These are phyloP conservation scores for Vicia sativa DNA, from an alignment of 306 rosid species.

Conservation along the genomic window DNA sequence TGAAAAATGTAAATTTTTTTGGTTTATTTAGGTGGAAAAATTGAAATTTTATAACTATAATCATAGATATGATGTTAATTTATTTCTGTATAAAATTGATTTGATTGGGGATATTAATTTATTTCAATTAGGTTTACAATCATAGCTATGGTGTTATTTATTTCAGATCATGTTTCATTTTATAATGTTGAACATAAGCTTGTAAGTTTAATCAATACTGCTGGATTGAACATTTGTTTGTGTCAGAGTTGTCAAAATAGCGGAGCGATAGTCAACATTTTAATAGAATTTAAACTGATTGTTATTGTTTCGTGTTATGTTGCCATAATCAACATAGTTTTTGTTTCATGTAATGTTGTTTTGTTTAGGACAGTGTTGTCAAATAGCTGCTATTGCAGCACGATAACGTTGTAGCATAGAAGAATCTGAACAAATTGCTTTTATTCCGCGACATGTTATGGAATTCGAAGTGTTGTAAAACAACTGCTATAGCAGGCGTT, in stretches of 20 bases:
- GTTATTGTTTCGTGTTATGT: too few species aligned
- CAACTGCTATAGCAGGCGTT: neutral
- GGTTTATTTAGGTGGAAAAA: neutral
- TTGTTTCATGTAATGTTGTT: too few species aligned
- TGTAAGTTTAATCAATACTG: neutral
- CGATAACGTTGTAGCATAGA: neutral
- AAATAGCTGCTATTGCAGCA: neutral
- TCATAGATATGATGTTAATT: neutral
- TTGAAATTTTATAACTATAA: too few species aligned
- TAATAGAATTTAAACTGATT: too few species aligned
- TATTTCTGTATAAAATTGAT: conserved; percentile 4
- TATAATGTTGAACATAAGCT: neutral
- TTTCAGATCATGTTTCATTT: conserved; percentile 15
- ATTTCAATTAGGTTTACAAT: conserved; percentile 9
- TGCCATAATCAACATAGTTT: accelerated
- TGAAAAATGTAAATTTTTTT: conserved; percentile 3
- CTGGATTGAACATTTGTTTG: conserved; percentile 25
- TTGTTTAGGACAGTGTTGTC: neutral
- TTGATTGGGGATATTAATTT: conserved; percentile 1
- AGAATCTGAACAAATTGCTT: neutral
- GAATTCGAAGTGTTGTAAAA: neutral
- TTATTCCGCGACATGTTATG: neutral
- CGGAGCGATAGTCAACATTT: neutral
- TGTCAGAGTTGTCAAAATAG: neutral
- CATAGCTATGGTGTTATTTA: conserved; percentile 22